A percentile compares a stretch with the other conserved stretches of the same genome.
phyloP scores from a whole-genome alignment of 805 yeast species.

The Yarrowia porcina region DNA sequence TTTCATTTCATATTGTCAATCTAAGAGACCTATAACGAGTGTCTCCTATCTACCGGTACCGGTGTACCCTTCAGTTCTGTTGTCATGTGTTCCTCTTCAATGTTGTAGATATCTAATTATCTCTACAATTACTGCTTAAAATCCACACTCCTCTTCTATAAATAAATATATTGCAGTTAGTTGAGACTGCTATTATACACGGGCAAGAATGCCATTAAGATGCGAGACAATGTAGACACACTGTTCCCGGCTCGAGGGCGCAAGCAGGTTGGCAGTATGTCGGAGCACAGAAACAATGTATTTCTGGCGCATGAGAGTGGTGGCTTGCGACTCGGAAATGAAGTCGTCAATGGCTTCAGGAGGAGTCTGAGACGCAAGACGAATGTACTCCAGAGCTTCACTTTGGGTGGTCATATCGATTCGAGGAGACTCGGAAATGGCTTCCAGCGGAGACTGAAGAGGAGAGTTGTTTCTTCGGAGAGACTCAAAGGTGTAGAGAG shows the following conservation, averaged over 20 bases:
- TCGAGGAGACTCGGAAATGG: constrained; percentile 15
- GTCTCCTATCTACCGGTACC: too few relatives aligned
- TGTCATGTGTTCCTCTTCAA: too few relatives aligned
- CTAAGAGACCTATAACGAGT: too few relatives aligned
- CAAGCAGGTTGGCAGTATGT: constrained; percentile 2
- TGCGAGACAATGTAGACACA: constrained; percentile 11
- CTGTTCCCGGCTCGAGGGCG: constrained; percentile 13
- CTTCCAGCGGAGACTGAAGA: constrained; percentile 1
- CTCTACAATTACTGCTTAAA: too few relatives aligned
- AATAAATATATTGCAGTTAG: not conserved
- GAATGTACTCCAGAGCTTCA: constrained; percentile 23
- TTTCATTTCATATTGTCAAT: too few relatives aligned
- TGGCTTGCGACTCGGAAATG: not conserved
- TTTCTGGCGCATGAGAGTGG: not conserved
- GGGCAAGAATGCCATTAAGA: constrained; percentile 6
- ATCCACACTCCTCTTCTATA: too few relatives aligned
- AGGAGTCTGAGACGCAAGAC: constrained; percentile 8
- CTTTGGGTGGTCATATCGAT: not conserved
- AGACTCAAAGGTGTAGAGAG: constrained; percentile 36
- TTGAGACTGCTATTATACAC: not conserved
- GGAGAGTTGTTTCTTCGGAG: not conserved
- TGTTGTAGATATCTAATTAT: too few relatives aligned
- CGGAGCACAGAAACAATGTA: not conserved
- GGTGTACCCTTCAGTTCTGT: too few relatives aligned
- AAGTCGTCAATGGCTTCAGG: constrained; percentile 18